These are phyloP conservation scores for Mortierella alpina DNA, from an alignment of 192 early-diverging fungal species.

Conservation along the genomic window DNA sequence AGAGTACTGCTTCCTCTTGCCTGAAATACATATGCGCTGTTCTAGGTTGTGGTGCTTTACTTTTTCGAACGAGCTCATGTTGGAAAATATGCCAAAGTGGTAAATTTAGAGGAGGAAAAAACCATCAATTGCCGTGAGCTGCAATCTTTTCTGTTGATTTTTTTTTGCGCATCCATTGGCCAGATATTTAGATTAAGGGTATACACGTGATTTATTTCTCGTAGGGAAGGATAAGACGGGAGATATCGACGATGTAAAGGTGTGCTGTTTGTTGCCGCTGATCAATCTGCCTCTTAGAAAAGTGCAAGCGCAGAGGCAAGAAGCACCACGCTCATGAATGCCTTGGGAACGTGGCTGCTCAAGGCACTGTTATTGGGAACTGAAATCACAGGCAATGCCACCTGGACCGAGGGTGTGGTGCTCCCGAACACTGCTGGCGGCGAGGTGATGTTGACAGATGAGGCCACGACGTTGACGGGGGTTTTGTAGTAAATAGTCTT, in stretches of 20 bases:
- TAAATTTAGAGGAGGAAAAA: constrained; percentile 57
- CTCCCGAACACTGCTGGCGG: neutral
- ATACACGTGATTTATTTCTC: neutral
- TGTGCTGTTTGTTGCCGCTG: too few relatives aligned
- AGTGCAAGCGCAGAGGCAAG: constrained; percentile 24
- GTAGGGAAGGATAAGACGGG: too few relatives aligned
- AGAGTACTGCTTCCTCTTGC: constrained; percentile 1
- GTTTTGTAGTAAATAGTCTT: constrained; percentile 18
- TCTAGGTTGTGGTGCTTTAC: constrained; percentile 19
- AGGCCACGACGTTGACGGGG: constrained; percentile 29
- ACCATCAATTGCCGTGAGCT: constrained; percentile 24
- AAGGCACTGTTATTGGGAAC: constrained; percentile 22
- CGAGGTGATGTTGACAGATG: constrained; percentile 24
- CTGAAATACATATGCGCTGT: neutral
- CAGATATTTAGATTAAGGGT: neutral
- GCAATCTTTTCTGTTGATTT: constrained; percentile 23
- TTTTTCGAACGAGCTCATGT: constrained; percentile 58
- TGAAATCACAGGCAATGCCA: constrained; percentile 18
- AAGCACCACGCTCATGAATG: constrained; percentile 7
- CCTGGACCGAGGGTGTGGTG: constrained; percentile 13
- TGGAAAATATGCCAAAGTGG: constrained; percentile 54
- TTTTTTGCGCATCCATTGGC: neutral
- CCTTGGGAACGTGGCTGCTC: constrained; percentile 30
- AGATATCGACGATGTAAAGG: too few relatives aligned
- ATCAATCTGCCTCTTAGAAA: constrained; percentile 13